A percentile compares a stretch with the other conserved stretches of the same genome.
Evolutionary conservation across 78 protist genomes (phyloP).

Genomic region (Pigoraptor vietnamica): DNA sequence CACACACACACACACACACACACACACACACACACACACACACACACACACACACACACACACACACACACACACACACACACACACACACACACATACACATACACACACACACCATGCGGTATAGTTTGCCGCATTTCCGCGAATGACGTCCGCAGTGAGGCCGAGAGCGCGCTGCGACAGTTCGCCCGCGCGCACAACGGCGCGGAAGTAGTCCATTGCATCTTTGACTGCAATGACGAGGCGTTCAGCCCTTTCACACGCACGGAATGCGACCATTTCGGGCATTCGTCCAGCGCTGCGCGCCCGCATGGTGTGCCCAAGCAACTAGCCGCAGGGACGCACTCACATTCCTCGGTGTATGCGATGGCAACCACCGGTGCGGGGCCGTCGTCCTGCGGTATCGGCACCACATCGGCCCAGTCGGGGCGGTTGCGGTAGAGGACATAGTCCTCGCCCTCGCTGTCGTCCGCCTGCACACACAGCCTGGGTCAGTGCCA

Average conservation of each 20-base stretch:
- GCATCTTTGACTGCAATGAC: slow-evolving; percentile 51
- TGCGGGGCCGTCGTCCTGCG: slow-evolving; percentile 76
- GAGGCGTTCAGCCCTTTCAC: not conserved
- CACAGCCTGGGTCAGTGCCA: no score
- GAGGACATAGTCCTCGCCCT: no score
- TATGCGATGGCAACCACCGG: slow-evolving; percentile 80
- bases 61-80: no score
- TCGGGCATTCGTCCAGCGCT: not conserved
- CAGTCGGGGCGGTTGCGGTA: slow-evolving; percentile 60
- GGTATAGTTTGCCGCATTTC: slow-evolving; percentile 84
- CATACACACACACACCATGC: slow-evolving; percentile 57
- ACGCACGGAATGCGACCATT: not conserved
- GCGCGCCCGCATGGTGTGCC: not conserved
- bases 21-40: no score
- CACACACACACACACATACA: no score
- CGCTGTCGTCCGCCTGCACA: no score
- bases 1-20: no score
- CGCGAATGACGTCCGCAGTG: slow-evolving; percentile 58
- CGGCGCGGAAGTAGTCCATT: slow-evolving; percentile 83
- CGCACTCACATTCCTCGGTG: slow-evolving; percentile 42
- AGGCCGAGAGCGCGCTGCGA: slow-evolving; percentile 53
- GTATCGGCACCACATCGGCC: slow-evolving; percentile 73
- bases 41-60: no score
- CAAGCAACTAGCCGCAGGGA: not conserved
- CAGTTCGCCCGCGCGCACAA: slow-evolving; percentile 53